phyloP scores from a whole-genome alignment of 345 rosid species.

The Gossypium ekmanianum region DNA sequence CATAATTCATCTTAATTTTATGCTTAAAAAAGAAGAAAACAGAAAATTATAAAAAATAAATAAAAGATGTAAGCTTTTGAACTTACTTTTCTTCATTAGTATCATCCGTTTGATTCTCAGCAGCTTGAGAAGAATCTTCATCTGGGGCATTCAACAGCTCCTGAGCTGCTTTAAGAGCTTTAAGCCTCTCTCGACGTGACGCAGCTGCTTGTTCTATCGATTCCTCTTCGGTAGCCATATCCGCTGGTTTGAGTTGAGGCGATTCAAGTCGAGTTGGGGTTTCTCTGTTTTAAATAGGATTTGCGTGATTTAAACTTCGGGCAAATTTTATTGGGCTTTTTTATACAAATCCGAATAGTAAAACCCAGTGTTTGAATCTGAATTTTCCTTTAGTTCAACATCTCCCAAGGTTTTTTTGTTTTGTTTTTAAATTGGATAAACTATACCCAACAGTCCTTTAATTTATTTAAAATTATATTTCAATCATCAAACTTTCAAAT shows the following conservation, averaged over 20 bases:
- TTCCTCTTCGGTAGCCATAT: constrained; percentile 59
- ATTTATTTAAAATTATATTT: too few relatives aligned
- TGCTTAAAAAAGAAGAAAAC: neutral
- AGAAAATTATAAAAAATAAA: neutral
- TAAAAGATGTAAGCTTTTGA: neutral
- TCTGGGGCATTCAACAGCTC: constrained; percentile 51
- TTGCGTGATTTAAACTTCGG: neutral
- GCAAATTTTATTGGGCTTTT: neutral
- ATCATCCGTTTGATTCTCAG: constrained; percentile 28
- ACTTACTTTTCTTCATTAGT: constrained; percentile 31
- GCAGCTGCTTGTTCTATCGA: constrained; percentile 69
- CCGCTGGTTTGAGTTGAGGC: neutral
- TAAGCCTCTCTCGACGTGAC: constrained; percentile 70
- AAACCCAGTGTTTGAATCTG: neutral
- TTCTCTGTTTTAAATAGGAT: neutral
- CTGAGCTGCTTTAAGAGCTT: constrained; percentile 72
- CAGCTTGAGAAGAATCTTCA: constrained; percentile 32
- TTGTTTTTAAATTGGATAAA: too few relatives aligned
- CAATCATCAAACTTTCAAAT: too few relatives aligned
- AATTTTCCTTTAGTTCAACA: neutral
- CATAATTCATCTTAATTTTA: neutral
- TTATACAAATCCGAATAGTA: neutral
- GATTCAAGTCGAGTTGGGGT: neutral
- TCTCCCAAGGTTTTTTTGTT: too few relatives aligned
- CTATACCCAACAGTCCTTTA: too few relatives aligned